Conservation (phyloP, 306 rosid genomes). For the Vicia faba region DNA sequence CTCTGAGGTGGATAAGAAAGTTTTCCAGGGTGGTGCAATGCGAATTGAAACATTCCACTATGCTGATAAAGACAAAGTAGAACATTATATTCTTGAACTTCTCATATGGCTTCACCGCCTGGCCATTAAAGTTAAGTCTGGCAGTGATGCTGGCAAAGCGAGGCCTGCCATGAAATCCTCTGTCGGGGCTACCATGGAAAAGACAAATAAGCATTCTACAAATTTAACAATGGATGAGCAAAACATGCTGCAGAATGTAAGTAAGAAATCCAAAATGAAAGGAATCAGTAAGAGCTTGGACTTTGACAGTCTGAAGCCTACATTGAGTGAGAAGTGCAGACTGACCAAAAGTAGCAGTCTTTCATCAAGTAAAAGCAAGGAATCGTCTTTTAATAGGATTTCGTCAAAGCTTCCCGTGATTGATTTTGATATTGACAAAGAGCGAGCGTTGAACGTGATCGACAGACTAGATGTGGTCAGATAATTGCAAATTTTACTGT, state of each 20-base stretch:
- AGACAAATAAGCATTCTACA: slow-evolving; percentile 34
- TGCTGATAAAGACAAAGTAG: slow-evolving; percentile 73
- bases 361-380: slow-evolving; percentile 53
- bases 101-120: slow-evolving; percentile 74
- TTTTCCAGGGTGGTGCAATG: slow-evolving; percentile 47
- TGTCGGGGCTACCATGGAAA: slow-evolving; percentile 5
- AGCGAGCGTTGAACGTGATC: slow-evolving; percentile 59
- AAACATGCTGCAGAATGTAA: slow-evolving; percentile 54
- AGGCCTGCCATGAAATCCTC: slow-evolving; percentile 48
- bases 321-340: slow-evolving; percentile 38
- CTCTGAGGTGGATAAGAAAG: slow-evolving; percentile 54
- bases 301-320: slow-evolving; percentile 44
- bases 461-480: slow-evolving; percentile 59
- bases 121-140: slow-evolving; percentile 48
- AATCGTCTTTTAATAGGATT: slow-evolving; percentile 45
- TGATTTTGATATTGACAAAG: slow-evolving; percentile 56
- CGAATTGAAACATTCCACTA: slow-evolving; percentile 77
- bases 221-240: slow-evolving; percentile 54
- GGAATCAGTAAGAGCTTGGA: slow-evolving; percentile 70
- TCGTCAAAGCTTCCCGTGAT: slow-evolving; percentile 56
- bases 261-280: slow-evolving; percentile 39
- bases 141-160: slow-evolving; percentile 30
- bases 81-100: slow-evolving; percentile 59
- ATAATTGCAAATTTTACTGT: slow-evolving; percentile 21
- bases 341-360: slow-evolving; percentile 57